Evolutionary conservation across 345 rosid genomes (phyloP), one percentile per base, ranked within the genome.

Genomic region (Populus deltoides): DNA sequence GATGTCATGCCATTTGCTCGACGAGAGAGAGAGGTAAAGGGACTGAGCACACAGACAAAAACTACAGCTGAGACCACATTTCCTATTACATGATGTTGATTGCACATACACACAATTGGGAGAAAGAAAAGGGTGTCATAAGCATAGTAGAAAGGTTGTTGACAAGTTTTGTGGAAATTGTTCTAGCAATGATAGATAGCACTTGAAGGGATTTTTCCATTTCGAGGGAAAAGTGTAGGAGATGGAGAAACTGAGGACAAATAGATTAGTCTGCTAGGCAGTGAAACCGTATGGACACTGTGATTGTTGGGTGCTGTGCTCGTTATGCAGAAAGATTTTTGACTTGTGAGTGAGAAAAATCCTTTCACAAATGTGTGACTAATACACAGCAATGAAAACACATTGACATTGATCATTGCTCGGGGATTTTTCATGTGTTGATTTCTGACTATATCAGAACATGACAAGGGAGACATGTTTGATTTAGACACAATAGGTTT

Each of bases 61-160:
- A 79, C 72, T 75, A 16, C 72, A 38, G 31, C 69, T 53, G 41
- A 68, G 63, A 66, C 65, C 61, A 53, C 53, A 39, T 74, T 78
- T 35, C 36, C 70, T 85, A 39, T 71, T 61, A 13, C 63, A 62
- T 74, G 85, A 83, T 83, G 82, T 63, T 87, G 81, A 85, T 78
- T 73, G 13, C 76, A 24, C 77, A 65, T 38, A 25, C 38, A 68
- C 4, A 73, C 41, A 24, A 53, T 33, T 24, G 68, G 25, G 39
- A 70, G 31, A 31, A 51, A 47, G 7, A 33, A 31, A 6, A 18
- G 38, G 45, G 6, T 33, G 29, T 24, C 43, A 22, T 10, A 62
- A 25, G 53, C 13, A 39, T 29, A 8, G n/a, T 17, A 36, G 45
- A 71, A 70, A 79, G 51, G 16, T 61, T 35, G 62, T 70, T 15